Conservation (phyloP, 2,329 filamentous ascomycete species). For the Colletotrichum scovillei region DNA sequence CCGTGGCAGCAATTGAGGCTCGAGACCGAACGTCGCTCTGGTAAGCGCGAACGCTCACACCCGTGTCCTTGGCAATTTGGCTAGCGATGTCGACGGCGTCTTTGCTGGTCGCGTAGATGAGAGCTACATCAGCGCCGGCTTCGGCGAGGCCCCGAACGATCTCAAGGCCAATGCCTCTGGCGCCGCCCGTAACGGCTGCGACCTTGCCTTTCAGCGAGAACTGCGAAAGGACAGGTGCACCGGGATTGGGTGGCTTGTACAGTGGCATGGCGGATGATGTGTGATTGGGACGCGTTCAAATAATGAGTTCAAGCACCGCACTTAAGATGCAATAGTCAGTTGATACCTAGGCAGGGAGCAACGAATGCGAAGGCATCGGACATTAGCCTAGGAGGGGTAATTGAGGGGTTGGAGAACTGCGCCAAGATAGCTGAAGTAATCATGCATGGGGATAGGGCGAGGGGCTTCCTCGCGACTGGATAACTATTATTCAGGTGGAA, state of each 20-base stretch:
- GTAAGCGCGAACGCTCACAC: background rate
- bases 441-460: background rate
- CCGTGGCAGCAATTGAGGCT: background rate
- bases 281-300: background rate
- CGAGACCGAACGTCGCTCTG: background rate
- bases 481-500: background rate
- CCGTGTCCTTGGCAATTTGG: background rate
- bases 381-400: background rate
- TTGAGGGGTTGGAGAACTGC: background rate
- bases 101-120: background rate
- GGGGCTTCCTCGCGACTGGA: background rate
- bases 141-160: background rate
- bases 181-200: background rate
- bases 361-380: background rate
- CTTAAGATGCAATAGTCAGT: background rate
- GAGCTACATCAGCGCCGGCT: background rate
- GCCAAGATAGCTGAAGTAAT: background rate
- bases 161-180: background rate
- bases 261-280: background rate
- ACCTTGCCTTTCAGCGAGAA: background rate
- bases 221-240: background rate
- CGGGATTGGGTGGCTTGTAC: background rate
- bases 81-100: background rate
- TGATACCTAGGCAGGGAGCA: background rate
- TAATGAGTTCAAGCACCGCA: too few relatives aligned